Evolutionary conservation across 2,329 filamentous ascomycete genomes (phyloP).

Genomic region (Dactylonectria macrodidyma): DNA sequence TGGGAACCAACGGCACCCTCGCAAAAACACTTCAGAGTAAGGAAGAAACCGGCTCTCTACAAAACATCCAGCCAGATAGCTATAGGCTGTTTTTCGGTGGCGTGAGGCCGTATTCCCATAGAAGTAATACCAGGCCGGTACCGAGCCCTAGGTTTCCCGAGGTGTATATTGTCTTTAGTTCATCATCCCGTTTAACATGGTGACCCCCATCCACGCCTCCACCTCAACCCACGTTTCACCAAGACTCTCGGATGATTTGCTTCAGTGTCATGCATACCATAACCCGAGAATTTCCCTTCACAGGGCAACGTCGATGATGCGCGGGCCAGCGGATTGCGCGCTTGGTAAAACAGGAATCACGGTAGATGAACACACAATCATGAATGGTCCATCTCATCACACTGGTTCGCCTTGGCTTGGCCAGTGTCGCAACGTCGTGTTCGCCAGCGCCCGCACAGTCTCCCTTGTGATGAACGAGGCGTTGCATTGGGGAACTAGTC

Average conservation of each 20-base stretch:
- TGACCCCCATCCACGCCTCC: constrained; percentile 45
- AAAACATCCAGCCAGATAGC: not conserved
- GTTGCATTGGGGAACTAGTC: constrained; percentile 2
- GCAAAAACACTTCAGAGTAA: not conserved
- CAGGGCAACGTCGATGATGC: constrained; percentile 18
- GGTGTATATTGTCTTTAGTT: constrained; percentile 25
- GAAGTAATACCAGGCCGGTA: constrained; percentile 8
- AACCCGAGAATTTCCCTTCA: constrained; percentile 33
- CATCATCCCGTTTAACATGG: constrained; percentile 19
- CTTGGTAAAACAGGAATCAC: not conserved
- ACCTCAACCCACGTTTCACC: constrained; percentile 40
- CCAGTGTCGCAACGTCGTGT: constrained; percentile 10
- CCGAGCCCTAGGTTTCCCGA: constrained; percentile 23
- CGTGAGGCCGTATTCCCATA: constrained; percentile 2
- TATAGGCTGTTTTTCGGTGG: not conserved
- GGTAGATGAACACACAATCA: constrained; percentile 2
- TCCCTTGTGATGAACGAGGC: constrained; percentile 14
- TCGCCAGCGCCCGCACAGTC: constrained; percentile 15
- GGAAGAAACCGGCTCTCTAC: not conserved
- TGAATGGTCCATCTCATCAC: constrained; percentile 16
- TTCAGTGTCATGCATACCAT: constrained; percentile 29
- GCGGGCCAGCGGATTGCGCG: constrained; percentile 13
- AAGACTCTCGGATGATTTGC: constrained; percentile 40
- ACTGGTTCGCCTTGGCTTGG: constrained; percentile 18
- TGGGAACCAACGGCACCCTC: not conserved